These are phyloP conservation scores for Podaxis carcinomalis DNA, from an alignment of 768 basidiomycete species.

Conservation along the genomic window DNA sequence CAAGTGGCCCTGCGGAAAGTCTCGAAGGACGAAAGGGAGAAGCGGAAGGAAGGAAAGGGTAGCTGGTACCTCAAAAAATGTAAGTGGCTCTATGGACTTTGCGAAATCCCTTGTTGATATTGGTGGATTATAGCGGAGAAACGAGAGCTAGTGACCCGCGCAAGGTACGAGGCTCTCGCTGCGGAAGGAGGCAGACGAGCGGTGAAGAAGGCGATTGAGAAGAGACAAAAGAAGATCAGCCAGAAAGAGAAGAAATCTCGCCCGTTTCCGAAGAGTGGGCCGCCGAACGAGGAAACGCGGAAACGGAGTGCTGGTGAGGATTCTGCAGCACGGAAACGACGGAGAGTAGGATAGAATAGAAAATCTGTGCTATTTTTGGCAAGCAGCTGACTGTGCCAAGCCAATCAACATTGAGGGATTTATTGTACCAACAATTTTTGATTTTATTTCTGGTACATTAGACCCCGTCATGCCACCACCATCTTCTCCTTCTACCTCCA, in stretches of 20 bases:
- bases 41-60: conserved; percentile 71
- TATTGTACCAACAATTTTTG: not conserved
- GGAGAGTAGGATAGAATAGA: conserved; percentile 7
- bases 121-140: conserved; percentile 57
- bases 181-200: conserved; percentile 73
- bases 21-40: conserved; percentile 58
- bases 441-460: conserved; percentile 1
- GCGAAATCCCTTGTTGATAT: conserved; percentile 4
- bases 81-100: conserved; percentile 31
- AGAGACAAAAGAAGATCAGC: conserved; percentile 80
- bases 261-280: conserved; percentile 45
- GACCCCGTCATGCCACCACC: too few species aligned
- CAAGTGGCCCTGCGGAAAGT: conserved; percentile 55
- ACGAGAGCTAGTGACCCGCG: conserved; percentile 66
- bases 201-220: conserved; percentile 85
- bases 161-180: conserved; percentile 77
- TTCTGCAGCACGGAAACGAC: conserved; percentile 14
- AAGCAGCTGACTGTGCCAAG: not conserved
- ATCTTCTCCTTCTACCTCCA: conserved; percentile 1
- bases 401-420: not conserved
- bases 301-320: conserved; percentile 9
- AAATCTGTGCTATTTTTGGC: not conserved
- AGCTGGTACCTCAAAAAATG: conserved; percentile 85
- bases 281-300: conserved; percentile 9
- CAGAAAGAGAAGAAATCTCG: conserved; percentile 88